These are phyloP conservation scores for Xylaria sp. DNA, from an alignment of 2,329 filamentous ascomycete species.

Conservation along the genomic window DNA sequence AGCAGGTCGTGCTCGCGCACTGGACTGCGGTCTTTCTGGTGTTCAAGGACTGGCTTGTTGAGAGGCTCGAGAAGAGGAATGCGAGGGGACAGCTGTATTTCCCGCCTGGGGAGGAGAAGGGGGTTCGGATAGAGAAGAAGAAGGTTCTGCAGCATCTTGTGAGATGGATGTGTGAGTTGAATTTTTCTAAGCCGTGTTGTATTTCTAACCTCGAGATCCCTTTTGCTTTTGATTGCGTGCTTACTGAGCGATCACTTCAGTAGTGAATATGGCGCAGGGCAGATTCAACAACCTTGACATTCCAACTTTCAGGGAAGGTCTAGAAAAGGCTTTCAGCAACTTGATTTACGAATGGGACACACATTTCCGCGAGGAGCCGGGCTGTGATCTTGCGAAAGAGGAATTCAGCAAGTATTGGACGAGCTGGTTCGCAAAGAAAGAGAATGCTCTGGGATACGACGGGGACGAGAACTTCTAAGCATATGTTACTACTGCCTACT, in stretches of 20 bases:
- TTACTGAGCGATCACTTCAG: neutral
- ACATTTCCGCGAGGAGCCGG: slow-evolving; percentile 22
- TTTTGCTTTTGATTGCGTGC: neutral
- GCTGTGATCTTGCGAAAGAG: neutral
- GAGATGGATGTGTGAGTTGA: slow-evolving; percentile 25
- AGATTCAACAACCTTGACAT: slow-evolving; percentile 15
- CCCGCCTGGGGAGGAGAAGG: slow-evolving; percentile 10
- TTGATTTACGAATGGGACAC: slow-evolving; percentile 31
- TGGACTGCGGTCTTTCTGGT: slow-evolving; percentile 14
- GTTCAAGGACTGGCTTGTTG: slow-evolving; percentile 25
- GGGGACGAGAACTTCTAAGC: neutral
- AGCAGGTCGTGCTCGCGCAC: neutral
- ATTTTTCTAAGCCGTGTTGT: neutral
- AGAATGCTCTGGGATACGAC: neutral
- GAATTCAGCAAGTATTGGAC: slow-evolving; percentile 27
- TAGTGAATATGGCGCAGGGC: slow-evolving; percentile 10
- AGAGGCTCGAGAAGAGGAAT: slow-evolving; percentile 26
- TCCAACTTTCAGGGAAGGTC: slow-evolving; percentile 14
- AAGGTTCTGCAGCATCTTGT: slow-evolving; percentile 25
- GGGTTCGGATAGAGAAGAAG: slow-evolving; percentile 16
- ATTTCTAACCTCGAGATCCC: neutral
- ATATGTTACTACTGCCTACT: neutral
- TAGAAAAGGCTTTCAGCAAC: slow-evolving; percentile 25
- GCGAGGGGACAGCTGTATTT: slow-evolving; percentile 17
- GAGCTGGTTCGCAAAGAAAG: slow-evolving; percentile 5